Conservation (phyloP, 257 asterid species). For the Craterostigma plantagineum region DNA sequence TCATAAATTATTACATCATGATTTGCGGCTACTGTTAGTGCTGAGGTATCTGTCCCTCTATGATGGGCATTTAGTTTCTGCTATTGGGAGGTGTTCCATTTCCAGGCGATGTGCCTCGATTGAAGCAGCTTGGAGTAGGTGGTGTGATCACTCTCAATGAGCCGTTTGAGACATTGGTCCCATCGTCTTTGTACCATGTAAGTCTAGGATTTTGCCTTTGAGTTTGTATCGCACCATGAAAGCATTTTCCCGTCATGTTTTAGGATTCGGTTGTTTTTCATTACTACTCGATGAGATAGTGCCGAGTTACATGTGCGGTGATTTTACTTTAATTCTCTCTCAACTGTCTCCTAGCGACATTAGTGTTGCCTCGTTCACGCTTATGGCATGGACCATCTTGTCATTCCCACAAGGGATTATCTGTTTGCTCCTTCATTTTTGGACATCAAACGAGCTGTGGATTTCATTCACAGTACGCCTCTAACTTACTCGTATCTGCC, state of each 20-base stretch:
- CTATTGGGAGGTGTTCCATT: constrained; percentile 93
- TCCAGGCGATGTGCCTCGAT: constrained; percentile 68
- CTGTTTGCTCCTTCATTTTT: constrained; percentile 82
- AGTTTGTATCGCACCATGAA: background rate
- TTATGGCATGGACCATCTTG: constrained; percentile 80
- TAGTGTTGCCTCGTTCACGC: constrained; percentile 33
- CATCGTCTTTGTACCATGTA: constrained; percentile 69
- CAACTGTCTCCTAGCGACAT: constrained; percentile 2
- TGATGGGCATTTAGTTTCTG: constrained; percentile 26
- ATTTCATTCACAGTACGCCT: constrained; percentile 60
- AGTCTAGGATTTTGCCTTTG: constrained; percentile 13
- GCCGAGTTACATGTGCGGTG: background rate
- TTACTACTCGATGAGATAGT: background rate
- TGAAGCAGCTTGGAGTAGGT: constrained; percentile 94
- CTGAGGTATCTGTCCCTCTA: background rate
- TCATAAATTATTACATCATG: too few relatives aligned
- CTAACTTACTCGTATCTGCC: background rate
- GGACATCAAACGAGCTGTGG: constrained; percentile 70
- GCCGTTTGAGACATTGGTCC: constrained; percentile 84
- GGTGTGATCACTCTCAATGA: constrained; percentile 49
- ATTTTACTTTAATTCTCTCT: constrained; percentile 4
- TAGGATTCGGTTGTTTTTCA: background rate
- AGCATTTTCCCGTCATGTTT: background rate
- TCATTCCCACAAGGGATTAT: constrained; percentile 89
- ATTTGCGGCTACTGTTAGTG: constrained; percentile 1